Percentiles rank a stretch among this genome's conserved stretches.
phyloP scores from a whole-genome alignment of 2,329 filamentous ascomycete genomes.

The Neonectria magnoliae region DNA sequence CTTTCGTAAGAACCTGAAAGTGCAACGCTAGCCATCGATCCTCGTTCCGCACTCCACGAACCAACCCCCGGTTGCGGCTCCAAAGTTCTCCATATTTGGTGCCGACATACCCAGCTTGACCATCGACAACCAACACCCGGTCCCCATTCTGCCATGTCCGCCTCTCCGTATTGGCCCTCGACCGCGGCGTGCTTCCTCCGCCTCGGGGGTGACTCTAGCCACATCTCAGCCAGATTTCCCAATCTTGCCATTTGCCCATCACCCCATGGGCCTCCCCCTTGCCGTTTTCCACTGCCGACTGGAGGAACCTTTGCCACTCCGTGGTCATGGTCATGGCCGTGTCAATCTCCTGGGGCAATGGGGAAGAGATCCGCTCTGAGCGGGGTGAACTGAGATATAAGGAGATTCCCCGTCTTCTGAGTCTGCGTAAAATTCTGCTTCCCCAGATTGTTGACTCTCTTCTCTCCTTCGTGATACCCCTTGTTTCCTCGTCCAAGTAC shows the following conservation, averaged over 20 bases:
- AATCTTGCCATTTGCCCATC: not conserved
- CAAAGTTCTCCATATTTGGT: conserved; percentile 27
- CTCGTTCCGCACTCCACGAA: conserved; percentile 21
- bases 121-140: conserved; percentile 17
- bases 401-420: not conserved
- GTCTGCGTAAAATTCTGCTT: not conserved
- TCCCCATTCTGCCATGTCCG: conserved; percentile 26
- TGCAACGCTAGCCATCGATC: conserved; percentile 13
- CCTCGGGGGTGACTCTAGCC: conserved; percentile 30
- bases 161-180: conserved; percentile 25
- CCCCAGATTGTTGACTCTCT: not conserved
- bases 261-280: not conserved
- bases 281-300: not conserved
- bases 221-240: not conserved
- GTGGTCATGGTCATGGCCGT: not conserved
- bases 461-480: not conserved
- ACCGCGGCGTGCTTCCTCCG: conserved; percentile 11
- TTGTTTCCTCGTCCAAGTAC: not conserved
- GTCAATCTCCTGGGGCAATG: conserved; percentile 1
- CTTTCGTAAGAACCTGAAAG: not conserved
- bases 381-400: conserved; percentile 10
- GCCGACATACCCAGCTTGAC: conserved; percentile 36
- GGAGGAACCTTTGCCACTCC: not conserved
- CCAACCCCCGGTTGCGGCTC: conserved; percentile 10
- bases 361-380: conserved; percentile 1